Percentiles rank a stretch among this genome's conserved stretches.
phyloP scores from a whole-genome alignment of 2,329 filamentous ascomycete genomes.

The Ophidiomyces ophidiicola region DNA sequence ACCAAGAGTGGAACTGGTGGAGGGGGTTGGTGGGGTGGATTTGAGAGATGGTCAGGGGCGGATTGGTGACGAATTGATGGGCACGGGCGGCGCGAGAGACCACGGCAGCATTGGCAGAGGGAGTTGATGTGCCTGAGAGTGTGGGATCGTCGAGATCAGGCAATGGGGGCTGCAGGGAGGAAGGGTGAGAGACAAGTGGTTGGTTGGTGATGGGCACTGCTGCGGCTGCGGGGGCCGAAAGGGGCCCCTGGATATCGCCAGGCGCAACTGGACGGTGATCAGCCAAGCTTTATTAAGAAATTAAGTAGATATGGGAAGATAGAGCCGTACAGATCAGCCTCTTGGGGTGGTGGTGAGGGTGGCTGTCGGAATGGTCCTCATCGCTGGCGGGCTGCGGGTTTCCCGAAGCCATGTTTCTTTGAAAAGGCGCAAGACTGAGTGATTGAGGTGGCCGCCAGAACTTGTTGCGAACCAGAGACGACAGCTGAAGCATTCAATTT shows the following conservation, averaged over 20 bases:
- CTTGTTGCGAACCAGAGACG: background rate
- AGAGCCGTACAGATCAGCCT: conserved; percentile 30
- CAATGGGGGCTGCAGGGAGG: conserved; percentile 7
- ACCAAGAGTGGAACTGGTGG: conserved; percentile 83
- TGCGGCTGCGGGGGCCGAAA: conserved; percentile 12
- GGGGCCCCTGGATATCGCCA: conserved; percentile 28
- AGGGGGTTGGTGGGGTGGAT: conserved; percentile 47
- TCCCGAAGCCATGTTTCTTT: background rate
- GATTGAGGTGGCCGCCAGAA: background rate
- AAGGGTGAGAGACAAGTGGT: conserved; percentile 13
- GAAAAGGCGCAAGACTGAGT: background rate
- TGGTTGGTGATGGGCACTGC: conserved; percentile 1
- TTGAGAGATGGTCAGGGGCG: conserved; percentile 31
- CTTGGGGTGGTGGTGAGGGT: conserved; percentile 24
- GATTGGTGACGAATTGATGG: conserved; percentile 34
- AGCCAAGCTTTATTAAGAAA: background rate
- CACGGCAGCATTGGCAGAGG: conserved; percentile 26
- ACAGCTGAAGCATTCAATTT: conserved; percentile 2
- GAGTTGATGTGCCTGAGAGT: conserved; percentile 27
- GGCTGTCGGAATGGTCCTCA: conserved; percentile 1
- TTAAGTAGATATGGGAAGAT: background rate
- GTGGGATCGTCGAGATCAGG: conserved; percentile 7
- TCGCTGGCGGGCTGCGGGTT: background rate
- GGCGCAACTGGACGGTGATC: conserved; percentile 27
- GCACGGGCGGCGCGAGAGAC: conserved; percentile 30